Base-by-base conservation (phyloP, 352 stramenopile species). In the Phytophthora meadii region DNA sequence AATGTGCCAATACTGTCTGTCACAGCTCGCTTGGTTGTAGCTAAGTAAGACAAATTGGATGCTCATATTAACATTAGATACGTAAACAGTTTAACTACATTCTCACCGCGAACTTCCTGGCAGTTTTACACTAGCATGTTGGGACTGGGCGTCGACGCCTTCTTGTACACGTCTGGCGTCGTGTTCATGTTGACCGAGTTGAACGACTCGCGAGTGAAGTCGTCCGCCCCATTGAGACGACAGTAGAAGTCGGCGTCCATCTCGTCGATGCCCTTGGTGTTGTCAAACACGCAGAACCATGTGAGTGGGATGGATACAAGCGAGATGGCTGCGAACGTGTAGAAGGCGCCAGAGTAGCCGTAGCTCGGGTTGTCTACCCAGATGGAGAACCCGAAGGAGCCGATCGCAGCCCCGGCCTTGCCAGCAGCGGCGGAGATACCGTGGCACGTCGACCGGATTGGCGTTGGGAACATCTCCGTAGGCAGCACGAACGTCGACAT, bases 401-500 rank as follows among this genome's bases (percentile, higher is more conserved):
- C 78, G 24, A 93, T 71, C 2, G 87, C 79, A 3, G 93, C 91
- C 22, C 93, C 91, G 3, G 86, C 63, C 65, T 98, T 98, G 41
- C 91, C 93, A 40, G 70, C 67, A 5, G 88, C 87, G n/a, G 93
- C 93, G 6, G 89, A 96, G 60, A 97, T 87, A 15, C 91, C 91
- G 74, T 97, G 89, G 60, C 88, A 95, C 25, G 87, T 88, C 24
- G 84, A 92, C n/a, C 91, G 81, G 62, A 97, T 91, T 50, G 92
- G 77, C 11, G 91, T 97, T 7, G 79, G 79, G 64, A 80, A 86
- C 54, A 97, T 92, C 71, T 97, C 92, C 0, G 91, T 90, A 0
- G 91, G 90, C 76, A 97, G 82, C 11, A 97, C 82, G 69, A 97
- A 97, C 5, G 88, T 96, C 28, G 88, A 93, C 52, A 73, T 82